Conservation (phyloP, 192 early-diverging fungal genomes). For the Paraglomus occultum region DNA sequence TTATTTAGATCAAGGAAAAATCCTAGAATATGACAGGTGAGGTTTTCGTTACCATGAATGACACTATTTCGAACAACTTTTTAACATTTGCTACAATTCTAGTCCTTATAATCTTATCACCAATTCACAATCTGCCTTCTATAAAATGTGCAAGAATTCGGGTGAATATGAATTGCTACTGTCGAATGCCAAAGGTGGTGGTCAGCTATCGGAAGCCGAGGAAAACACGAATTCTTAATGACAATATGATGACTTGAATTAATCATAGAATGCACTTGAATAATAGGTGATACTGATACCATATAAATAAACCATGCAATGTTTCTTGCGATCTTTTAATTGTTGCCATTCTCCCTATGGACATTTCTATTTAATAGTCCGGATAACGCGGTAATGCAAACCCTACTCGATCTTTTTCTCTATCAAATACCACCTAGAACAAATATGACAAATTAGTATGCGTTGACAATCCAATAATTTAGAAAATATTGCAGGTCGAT, state of each 20-base stretch:
- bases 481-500: too few relatives aligned
- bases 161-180: conserved; percentile 76
- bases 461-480: too few relatives aligned
- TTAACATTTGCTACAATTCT: conserved; percentile 17
- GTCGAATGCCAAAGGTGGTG: conserved; percentile 5
- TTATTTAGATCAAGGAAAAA: conserved; percentile 67
- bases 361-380: too few relatives aligned
- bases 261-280: too few relatives aligned
- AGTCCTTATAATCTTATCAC: conserved; percentile 67
- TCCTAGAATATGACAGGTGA: conserved; percentile 74
- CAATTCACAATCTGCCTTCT: conserved; percentile 59
- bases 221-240: background rate
- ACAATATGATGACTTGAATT: background rate
- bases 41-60: background rate
- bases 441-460: too few relatives aligned
- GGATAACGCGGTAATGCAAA: too few relatives aligned
- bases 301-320: too few relatives aligned
- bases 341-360: too few relatives aligned
- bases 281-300: too few relatives aligned
- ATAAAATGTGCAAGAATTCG: conserved; percentile 77
- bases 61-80: background rate
- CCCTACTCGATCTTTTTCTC: too few relatives aligned
- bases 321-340: too few relatives aligned
- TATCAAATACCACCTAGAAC: too few relatives aligned
- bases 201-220: background rate